A percentile compares a stretch with the other conserved stretches of the same genome.
These are phyloP conservation scores for Pestalotiopsis sp. DNA, from an alignment of 2,329 filamentous ascomycete species.

Conservation along the genomic window DNA sequence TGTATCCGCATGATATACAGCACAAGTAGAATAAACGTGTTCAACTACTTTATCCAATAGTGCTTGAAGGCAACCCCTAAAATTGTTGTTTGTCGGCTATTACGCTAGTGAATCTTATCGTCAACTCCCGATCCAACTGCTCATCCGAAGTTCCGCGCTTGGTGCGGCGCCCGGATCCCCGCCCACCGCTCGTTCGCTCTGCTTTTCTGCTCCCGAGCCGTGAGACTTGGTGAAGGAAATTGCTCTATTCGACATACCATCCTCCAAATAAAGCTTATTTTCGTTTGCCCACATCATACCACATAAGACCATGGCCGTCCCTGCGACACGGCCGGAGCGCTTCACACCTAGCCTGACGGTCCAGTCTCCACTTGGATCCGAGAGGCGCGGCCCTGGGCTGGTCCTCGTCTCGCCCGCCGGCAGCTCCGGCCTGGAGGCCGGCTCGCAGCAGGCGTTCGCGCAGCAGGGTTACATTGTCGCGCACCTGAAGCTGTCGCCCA, in stretches of 20 bases:
- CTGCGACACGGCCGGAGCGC: not conserved
- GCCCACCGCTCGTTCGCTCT: not conserved
- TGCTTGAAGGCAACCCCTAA: not conserved
- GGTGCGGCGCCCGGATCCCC: not conserved
- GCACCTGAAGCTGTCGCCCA: not conserved
- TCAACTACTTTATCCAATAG: not conserved
- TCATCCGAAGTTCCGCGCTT: not conserved
- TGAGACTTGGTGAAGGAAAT: not conserved
- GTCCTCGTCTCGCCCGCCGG: not conserved
- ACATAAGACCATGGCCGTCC: not conserved
- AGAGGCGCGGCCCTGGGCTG: slow-evolving; percentile 1
- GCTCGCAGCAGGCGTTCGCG: not conserved
- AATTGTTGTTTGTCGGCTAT: not conserved
- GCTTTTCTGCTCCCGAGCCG: not conserved
- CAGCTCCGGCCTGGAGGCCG: not conserved
- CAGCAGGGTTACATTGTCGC: slow-evolving; percentile 1
- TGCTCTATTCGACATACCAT: not conserved
- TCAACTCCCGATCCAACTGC: not conserved
- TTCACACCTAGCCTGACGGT: not conserved
- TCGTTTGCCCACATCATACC: not conserved
- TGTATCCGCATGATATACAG: no score
- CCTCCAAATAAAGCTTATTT: not conserved
- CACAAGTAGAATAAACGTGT: no score
- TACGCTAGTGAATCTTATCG: not conserved
- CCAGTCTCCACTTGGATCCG: slow-evolving; percentile 1